A percentile compares a stretch with the other conserved stretches of the same genome.
phyloP scores from a whole-genome alignment of 1,139 yeast genomes.

The Geotrichum bryndzae region DNA sequence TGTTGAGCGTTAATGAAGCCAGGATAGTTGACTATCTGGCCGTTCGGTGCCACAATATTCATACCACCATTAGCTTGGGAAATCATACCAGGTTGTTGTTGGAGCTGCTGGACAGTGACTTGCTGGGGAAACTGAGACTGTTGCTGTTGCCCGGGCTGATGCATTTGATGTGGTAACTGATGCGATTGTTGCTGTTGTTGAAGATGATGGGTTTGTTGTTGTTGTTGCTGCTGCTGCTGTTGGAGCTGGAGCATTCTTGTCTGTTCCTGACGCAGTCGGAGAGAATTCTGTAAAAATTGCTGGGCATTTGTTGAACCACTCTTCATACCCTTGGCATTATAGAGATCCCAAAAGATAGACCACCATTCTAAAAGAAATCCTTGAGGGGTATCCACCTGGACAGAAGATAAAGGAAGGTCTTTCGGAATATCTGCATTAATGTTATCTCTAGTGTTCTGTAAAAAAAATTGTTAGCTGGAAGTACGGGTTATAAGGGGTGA shows the following conservation, averaged over 20 bases:
- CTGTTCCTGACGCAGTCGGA: constrained; percentile 51
- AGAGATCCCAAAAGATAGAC: constrained; percentile 93
- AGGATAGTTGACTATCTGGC: constrained; percentile 8
- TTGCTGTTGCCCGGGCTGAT: neutral
- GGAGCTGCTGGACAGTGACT: neutral
- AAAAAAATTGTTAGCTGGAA: neutral
- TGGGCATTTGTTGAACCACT: constrained; percentile 54
- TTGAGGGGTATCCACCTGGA: constrained; percentile 60
- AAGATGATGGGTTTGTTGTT: neutral
- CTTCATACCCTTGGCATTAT: constrained; percentile 68
- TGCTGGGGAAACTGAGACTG: neutral
- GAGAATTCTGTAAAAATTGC: constrained; percentile 45
- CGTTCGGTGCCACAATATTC: constrained; percentile 17
- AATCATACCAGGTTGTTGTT: constrained; percentile 2
- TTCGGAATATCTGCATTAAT: neutral
- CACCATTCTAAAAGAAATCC: constrained; percentile 93
- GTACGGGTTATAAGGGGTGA: neutral
- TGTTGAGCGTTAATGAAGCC: constrained; percentile 12
- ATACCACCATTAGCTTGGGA: constrained; percentile 11
- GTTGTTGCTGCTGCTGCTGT: neutral
- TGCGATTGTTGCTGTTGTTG: neutral
- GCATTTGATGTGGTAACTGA: neutral
- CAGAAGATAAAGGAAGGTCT: constrained; percentile 18
- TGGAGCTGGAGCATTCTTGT: constrained; percentile 14
- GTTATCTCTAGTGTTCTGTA: neutral